Evolutionary conservation across 805 yeast genomes (phyloP), one percentile per base, ranked within the genome.

Genomic region (Yarrowia porcina): DNA sequence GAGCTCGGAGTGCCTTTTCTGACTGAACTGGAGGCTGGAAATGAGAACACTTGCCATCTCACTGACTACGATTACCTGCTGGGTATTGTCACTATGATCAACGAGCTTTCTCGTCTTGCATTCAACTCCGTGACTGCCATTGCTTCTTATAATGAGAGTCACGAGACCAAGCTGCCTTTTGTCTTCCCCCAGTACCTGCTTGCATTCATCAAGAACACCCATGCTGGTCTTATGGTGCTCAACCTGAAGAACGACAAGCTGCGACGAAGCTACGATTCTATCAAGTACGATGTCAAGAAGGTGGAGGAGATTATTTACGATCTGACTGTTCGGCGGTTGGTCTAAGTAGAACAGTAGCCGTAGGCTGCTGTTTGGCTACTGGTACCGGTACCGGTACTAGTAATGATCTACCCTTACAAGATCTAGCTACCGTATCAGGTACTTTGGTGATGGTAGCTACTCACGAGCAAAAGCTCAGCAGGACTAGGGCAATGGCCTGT

Each of bases 271-370:
- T 65, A 64, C 18, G 75, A 72, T 56, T 42, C 69, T 20, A 61
- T 72, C 35, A 72, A 72, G 57, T 72, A 72, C 54, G 74, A 72
- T 45, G 70, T 71, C 10, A 71, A 72, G 64, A 71, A 71, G 63
- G 68, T 71, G 17, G 75, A 72, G 44, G 74, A 70, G 44, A 70
- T 72, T 23, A 68, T 71, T 15, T 71, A 71, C 49, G 74, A 71
- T 54, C 39, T 71, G 64, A 57, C 71, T 2, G 64, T 71, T n/a
- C 63, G 73, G 2, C 65, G 67, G 11, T 47, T 66, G 54, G 15
- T 45, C 8, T 59, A 59, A 13, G 6, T 4, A 18, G 18, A 15
- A n/a, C n/a, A n/a, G n/a, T n/a, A n/a, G n/a, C n/a, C n/a, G n/a
- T n/a, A n/a, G n/a, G n/a, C n/a, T n/a, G n/a, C n/a, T n/a, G n/a